Percentiles rank a stretch among this genome's conserved stretches.
These are phyloP conservation scores for Phlegmacium glaucopus DNA, from an alignment of 768 basidiomycete species.

Conservation along the genomic window DNA sequence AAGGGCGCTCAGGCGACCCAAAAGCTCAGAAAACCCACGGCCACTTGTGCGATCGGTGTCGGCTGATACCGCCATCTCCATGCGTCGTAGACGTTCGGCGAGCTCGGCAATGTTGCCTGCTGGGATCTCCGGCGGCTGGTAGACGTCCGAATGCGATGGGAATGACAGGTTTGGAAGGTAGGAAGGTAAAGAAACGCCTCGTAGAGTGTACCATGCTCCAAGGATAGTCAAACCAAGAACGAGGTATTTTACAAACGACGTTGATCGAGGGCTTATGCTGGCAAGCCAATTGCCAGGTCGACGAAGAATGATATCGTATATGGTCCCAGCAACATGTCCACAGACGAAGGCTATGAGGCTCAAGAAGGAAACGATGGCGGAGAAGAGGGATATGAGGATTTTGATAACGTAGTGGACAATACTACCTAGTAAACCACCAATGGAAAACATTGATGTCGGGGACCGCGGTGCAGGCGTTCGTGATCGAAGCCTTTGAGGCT, in stretches of 20 bases:
- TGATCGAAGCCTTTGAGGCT: constrained; percentile 24
- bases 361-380: constrained; percentile 27
- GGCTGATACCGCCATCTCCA: constrained; percentile 57
- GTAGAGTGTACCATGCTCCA: constrained; percentile 42
- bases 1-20: constrained; percentile 50
- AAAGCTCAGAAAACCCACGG: constrained; percentile 47
- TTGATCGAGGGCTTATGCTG: constrained; percentile 27
- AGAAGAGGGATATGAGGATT: constrained; percentile 17
- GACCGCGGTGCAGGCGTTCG: constrained; percentile 29
- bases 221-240: constrained; percentile 41
- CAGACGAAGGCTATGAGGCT: constrained; percentile 36
- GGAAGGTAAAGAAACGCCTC: constrained; percentile 31
- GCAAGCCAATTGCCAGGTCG: constrained; percentile 43
- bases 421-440: constrained; percentile 42
- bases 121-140: constrained; percentile 54
- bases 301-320: constrained; percentile 43
- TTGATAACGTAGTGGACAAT: constrained; percentile 30
- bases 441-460: constrained; percentile 26
- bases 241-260: constrained; percentile 36
- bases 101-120: constrained; percentile 67
- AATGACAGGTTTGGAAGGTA: constrained; percentile 28
- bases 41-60: constrained; percentile 51
- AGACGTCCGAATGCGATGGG: constrained; percentile 29
- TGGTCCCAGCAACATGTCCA: constrained; percentile 47
- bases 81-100: constrained; percentile 52